phyloP scores from a whole-genome alignment of 1,284 basidiomycete genomes.

The Cutaneotrichosporon spelunceum region DNA sequence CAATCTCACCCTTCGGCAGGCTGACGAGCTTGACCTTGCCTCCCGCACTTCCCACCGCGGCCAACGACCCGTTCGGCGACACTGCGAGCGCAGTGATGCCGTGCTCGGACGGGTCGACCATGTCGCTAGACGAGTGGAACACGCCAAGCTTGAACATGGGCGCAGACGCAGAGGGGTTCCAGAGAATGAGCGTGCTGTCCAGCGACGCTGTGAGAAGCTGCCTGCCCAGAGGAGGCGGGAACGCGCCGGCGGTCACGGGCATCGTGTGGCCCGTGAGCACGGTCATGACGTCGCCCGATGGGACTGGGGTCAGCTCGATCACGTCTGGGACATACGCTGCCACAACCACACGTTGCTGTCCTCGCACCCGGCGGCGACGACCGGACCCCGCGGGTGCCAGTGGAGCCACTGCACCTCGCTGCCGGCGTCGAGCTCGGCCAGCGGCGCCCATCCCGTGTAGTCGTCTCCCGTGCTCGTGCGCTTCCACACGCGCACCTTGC shows the following conservation, averaged over 20 bases:
- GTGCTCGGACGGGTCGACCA: conserved; percentile 55
- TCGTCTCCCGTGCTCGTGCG: conserved; percentile 66
- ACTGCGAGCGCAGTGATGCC: conserved; percentile 82
- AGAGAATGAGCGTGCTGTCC: conserved; percentile 80
- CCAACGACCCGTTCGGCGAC: conserved; percentile 78
- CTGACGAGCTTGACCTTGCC: conserved; percentile 82
- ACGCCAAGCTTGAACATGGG: conserved; percentile 62
- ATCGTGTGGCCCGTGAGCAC: conserved; percentile 89
- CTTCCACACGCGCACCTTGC: conserved; percentile 85
- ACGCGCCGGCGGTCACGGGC: conserved; percentile 80
- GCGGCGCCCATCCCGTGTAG: conserved; percentile 82
- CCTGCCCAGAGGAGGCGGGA: conserved; percentile 68
- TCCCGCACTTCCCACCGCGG: conserved; percentile 78
- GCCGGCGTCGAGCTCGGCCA: conserved; percentile 85
- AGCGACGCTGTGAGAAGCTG: conserved; percentile 81
- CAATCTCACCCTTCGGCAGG: conserved; percentile 78
- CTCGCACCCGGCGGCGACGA: conserved; percentile 86
- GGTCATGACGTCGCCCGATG: conserved; percentile 89
- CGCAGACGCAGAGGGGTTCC: conserved; percentile 71
- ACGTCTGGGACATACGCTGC: conserved; percentile 63
- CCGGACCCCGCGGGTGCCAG: conserved; percentile 93
- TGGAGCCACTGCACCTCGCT: conserved; percentile 93
- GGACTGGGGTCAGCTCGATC: conserved; percentile 59
- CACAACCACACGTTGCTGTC: conserved; percentile 98
- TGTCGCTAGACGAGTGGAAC: conserved; percentile 60